Evolutionary conservation across 805 yeast genomes (phyloP), one percentile per base, ranked within the genome.

Genomic region (Grigorovia transvaalensis): DNA sequence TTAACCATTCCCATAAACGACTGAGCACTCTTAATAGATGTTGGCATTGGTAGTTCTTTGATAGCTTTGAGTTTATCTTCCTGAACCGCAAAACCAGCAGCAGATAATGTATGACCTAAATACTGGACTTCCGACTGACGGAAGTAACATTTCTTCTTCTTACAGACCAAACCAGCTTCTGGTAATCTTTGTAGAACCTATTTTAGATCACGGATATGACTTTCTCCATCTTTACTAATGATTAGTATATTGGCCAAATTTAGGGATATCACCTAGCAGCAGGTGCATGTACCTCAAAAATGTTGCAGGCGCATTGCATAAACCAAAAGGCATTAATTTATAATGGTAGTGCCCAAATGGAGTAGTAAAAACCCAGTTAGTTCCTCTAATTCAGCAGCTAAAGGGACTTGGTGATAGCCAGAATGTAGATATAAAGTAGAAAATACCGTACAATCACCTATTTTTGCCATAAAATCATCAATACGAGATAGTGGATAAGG

Each of bases 271-370:
- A 9, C 58, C 50, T 50, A 57, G 55, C 1, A 57, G 15, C 23
- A 54, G 57, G n/a, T 59, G 51, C 60, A 59, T 59, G 43, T 55
- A 55, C 2, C 59, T 27, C 7, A 56, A 51, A 46, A 60, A 59
- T 0, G 60, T 57, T 18, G 52, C 48, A 5, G 59, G 59, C 3
- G 59, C 57, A 41, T 57, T 56, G 2, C 47, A 48, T 9, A 53
- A 33, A 2, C 61, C 61, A 49, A 60, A 52, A 1, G 58, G 61
- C 60, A 59, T 57, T 1, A 54, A 60, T 17, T 41, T 47, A 20
- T 53, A 57, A 42, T 54, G 52, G 20, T 52, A 53, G 30, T 58
- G 50, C 19, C 58, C 58, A 13, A 40, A 30, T 15, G 54, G 54
- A 19, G 54, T 57, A 9, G 51, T 50, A 46, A 53, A 54, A n/a